Evolutionary conservation across 2,329 filamentous ascomycete genomes (phyloP), one percentile per base, ranked within the genome.

Genomic region (Sporothrix inflata): DNA sequence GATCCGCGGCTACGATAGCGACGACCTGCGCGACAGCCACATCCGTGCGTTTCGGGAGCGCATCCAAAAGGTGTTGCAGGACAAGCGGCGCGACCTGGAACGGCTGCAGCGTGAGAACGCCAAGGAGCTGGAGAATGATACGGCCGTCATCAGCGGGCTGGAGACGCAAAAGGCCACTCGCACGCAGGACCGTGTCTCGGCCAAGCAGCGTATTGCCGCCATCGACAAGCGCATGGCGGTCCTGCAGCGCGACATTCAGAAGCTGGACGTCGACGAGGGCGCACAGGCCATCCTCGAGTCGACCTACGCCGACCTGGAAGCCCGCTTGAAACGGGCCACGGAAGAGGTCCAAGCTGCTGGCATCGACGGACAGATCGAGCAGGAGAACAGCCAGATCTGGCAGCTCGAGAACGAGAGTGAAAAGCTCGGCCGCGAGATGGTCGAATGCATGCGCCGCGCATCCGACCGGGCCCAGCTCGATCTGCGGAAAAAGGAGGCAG

Each of bases 191-290:
- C 96, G 94, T 71, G 86, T 91, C 30, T 89, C 87, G 61, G 89
- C 93, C 5, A 92, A 89, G 77, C 88, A 92, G 75, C 90, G 92
- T 63, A 94, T 97, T 73, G 83, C 84, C 0, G 82, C 85, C 6
- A 94, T 96, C 76, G 93, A 97, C 73, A 90, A 87, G 77, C 92
- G 92, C 70, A 88, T 91, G 7, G 82, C 82, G 3, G 82, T 84
- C 0, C 84, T 94, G 45, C 93, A 97, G 78, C 86, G 84, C 63
- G 89, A 92, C 42, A 84, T 94, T 42, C 87, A 91, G 76, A 84
- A 85, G n/a, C 91, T 99, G 71, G 87, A 92, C 47, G 87, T 94
- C 40, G 95, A 99, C 76, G 95, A 98, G 82, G 94, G 94, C 3
- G 88, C 89, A 42, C 93, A 93, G 79, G 92, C 92, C 34, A 85